Conservation (phyloP, 2,329 filamentous ascomycete species). For the Colletotrichum sp. region DNA sequence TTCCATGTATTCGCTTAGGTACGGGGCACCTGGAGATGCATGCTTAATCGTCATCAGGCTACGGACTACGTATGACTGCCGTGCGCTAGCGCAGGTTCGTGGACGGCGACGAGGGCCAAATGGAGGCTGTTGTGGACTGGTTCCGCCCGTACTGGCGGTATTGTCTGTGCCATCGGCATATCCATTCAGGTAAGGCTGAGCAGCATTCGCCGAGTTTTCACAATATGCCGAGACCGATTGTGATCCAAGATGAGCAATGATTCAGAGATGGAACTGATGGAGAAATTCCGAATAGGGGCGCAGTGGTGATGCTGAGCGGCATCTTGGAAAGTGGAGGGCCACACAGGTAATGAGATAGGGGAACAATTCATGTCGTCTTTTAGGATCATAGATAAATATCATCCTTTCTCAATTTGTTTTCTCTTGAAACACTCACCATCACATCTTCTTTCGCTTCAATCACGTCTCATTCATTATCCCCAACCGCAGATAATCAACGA, state of each 20-base stretch:
- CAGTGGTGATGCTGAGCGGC: not conserved
- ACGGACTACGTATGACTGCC: not conserved
- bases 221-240: not conserved
- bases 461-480: not conserved
- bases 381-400: not conserved
- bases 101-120: not conserved
- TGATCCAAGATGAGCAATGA: not conserved
- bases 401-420: not conserved
- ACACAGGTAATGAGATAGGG: not conserved
- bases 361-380: not conserved
- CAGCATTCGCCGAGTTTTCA: not conserved
- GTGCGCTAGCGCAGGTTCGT: not conserved
- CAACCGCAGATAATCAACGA: not conserved
- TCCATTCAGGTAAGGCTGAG: not conserved
- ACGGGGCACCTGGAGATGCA: not conserved
- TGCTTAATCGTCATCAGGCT: not conserved
- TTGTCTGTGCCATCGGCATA: not conserved
- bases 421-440: not conserved
- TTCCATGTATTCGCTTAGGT: not conserved
- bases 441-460: not conserved
- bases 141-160: not conserved
- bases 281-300: not conserved
- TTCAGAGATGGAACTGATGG: not conserved
- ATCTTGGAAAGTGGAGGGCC: not conserved
- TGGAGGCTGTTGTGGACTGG: not conserved